Evolutionary conservation across 208 protist genomes (phyloP).

Genomic region (Herpetomonas samuelpessoai): DNA sequence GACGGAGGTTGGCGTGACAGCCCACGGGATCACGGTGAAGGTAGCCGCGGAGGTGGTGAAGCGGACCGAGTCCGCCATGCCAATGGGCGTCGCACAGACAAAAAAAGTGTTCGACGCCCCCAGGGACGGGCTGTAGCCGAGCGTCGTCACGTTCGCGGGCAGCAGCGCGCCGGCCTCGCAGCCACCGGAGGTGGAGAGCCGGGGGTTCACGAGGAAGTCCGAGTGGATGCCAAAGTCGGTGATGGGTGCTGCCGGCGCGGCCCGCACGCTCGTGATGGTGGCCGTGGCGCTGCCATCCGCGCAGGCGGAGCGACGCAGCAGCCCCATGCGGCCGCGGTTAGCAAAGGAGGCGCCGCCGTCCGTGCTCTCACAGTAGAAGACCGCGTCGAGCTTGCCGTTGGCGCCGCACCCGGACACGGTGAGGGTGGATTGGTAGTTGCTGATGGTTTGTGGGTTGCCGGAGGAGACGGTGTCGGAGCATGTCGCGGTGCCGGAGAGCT

Average conservation of each 20-base stretch:
- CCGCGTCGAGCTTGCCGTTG: slow-evolving; percentile 15
- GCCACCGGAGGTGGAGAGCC: slow-evolving; percentile 27
- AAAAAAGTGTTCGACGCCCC: slow-evolving; percentile 38
- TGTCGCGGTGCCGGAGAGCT: slow-evolving; percentile 25
- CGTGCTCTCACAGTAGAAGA: slow-evolving; percentile 67
- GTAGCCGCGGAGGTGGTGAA: slow-evolving; percentile 54
- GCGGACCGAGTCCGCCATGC: slow-evolving; percentile 18
- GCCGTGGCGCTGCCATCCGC: slow-evolving; percentile 13
- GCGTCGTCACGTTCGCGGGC: slow-evolving; percentile 14
- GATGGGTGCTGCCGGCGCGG: slow-evolving; percentile 30
- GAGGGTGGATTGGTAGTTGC: slow-evolving; percentile 23
- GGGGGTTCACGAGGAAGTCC: slow-evolving; percentile 22
- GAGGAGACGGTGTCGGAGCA: slow-evolving; percentile 34
- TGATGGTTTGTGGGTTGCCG: slow-evolving; percentile 14
- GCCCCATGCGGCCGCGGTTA: slow-evolving; percentile 33
- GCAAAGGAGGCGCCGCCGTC: slow-evolving; percentile 25
- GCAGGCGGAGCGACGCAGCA: slow-evolving; percentile 45
- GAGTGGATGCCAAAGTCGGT: slow-evolving; percentile 41
- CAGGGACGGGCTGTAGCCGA: slow-evolving; percentile 37
- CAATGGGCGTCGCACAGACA: slow-evolving; percentile 42
- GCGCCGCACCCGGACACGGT: slow-evolving; percentile 31
- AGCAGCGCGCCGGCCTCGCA: slow-evolving; percentile 23
- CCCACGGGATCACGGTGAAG: slow-evolving; percentile 44
- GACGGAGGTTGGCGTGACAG: slow-evolving; percentile 27
- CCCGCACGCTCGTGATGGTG: slow-evolving; percentile 30